phyloP scores from a whole-genome alignment of 129 eudicot species.

The Flaveria linearis region DNA sequence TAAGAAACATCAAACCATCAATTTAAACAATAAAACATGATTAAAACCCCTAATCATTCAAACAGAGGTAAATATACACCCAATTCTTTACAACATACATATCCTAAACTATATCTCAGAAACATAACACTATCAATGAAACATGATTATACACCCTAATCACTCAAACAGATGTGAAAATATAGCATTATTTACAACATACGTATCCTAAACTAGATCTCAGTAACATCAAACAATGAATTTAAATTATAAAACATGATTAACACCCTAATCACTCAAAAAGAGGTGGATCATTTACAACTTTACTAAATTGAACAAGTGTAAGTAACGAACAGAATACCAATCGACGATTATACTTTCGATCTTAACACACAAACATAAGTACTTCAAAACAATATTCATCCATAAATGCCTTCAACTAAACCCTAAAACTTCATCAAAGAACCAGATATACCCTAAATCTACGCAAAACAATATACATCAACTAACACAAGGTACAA shows the following conservation, averaged over 20 bases:
- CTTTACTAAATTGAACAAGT: conserved; percentile 3
- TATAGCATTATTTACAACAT: no score
- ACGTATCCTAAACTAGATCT: no score
- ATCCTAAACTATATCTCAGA: no score
- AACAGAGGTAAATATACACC: background rate
- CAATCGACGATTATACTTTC: background rate
- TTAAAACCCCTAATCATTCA: background rate
- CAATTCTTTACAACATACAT: no score
- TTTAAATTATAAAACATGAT: no score
- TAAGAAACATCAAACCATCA: background rate
- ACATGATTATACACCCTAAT: background rate
- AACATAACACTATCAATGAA: no score
- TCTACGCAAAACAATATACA: background rate
- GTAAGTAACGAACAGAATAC: conserved; percentile 13
- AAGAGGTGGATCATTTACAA: background rate
- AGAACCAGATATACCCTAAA: background rate
- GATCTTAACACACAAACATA: background rate
- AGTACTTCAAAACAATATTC: background rate
- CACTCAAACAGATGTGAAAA: background rate
- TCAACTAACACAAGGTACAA: background rate
- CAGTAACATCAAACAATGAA: no score
- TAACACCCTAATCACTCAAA: no score
- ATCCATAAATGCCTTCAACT: background rate
- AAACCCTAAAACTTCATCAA: conserved; percentile 16
- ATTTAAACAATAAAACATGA: background rate